Evolutionary conservation across 352 stramenopile genomes (phyloP).

Genomic region (Phytophthora boehmeriae): DNA sequence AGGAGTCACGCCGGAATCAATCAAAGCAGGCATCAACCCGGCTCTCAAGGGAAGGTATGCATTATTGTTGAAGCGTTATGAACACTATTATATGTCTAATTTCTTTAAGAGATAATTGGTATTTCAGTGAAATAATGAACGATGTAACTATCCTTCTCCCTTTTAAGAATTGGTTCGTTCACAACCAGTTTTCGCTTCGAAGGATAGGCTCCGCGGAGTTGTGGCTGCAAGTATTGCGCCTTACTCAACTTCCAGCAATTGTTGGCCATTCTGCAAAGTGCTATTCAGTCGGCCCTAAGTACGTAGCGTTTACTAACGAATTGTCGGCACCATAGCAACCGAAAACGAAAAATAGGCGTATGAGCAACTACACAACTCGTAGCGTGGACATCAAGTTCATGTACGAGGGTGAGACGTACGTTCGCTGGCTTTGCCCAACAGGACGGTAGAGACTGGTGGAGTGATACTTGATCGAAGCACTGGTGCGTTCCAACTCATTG

Average conservation of each 20-base stretch:
- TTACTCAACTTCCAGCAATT: constrained; percentile 41
- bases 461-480: constrained; percentile 92
- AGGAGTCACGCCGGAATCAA: too few relatives aligned
- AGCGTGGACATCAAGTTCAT: constrained; percentile 84
- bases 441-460: constrained; percentile 93
- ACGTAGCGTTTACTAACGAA: constrained; percentile 24
- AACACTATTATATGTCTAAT: too few relatives aligned
- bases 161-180: neutral
- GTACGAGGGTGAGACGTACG: constrained; percentile 90
- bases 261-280: constrained; percentile 74
- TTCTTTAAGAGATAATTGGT: too few relatives aligned
- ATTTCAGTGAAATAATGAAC: too few relatives aligned
- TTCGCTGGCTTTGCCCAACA: constrained; percentile 88
- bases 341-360: constrained; percentile 71
- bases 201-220: constrained; percentile 19
- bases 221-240: constrained; percentile 5
- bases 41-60: too few relatives aligned
- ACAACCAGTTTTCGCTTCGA: neutral
- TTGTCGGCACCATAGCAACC: constrained; percentile 30
- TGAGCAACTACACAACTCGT: constrained; percentile 80
- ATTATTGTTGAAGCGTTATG: too few relatives aligned
- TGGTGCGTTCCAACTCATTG: constrained; percentile 93
- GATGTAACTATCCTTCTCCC: too few relatives aligned
- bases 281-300: constrained; percentile 65
- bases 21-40: too few relatives aligned